These are phyloP conservation scores for Naganishia antarctica DNA, from an alignment of 768 basidiomycete species.

Conservation along the genomic window DNA sequence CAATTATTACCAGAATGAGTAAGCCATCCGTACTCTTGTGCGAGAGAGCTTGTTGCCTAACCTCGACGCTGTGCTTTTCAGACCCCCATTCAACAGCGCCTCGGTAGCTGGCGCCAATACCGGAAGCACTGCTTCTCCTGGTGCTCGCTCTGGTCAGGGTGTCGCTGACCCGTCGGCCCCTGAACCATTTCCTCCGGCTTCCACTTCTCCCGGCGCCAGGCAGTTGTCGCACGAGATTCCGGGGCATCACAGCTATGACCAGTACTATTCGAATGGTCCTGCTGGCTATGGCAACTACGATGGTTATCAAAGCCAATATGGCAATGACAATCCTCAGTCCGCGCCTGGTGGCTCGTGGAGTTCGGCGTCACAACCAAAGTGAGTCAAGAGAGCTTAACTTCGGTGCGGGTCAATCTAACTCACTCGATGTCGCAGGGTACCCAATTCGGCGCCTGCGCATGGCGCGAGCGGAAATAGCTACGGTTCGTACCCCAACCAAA, in stretches of 20 bases:
- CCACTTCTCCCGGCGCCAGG: conserved; percentile 3
- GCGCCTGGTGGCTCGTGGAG: conserved; percentile 25
- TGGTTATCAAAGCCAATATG: conserved; percentile 26
- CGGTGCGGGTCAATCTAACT: conserved; percentile 5
- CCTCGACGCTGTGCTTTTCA: background rate
- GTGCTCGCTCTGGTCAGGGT: conserved; percentile 11
- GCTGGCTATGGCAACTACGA: conserved; percentile 15
- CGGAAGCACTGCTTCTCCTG: conserved; percentile 13
- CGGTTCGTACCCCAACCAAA: background rate
- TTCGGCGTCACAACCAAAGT: conserved; percentile 23
- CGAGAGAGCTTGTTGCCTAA: no score
- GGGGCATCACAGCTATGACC: conserved; percentile 22
- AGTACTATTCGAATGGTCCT: background rate
- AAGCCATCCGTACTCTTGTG: background rate
- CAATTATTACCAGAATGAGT: conserved; percentile 17
- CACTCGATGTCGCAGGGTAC: conserved; percentile 8
- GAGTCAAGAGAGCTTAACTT: conserved; percentile 22
- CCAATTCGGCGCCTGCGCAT: conserved; percentile 32
- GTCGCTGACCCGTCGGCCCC: conserved; percentile 12
- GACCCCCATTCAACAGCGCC: background rate
- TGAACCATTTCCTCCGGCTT: conserved; percentile 14
- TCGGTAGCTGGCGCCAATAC: background rate
- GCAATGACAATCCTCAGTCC: conserved; percentile 28
- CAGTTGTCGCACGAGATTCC: conserved; percentile 17
- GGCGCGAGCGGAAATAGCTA: background rate